Evolutionary conservation across 192 early-diverging fungal species (phyloP), one percentile per base, ranked within the genome.

Genomic region (Gonapodya sp.): DNA sequence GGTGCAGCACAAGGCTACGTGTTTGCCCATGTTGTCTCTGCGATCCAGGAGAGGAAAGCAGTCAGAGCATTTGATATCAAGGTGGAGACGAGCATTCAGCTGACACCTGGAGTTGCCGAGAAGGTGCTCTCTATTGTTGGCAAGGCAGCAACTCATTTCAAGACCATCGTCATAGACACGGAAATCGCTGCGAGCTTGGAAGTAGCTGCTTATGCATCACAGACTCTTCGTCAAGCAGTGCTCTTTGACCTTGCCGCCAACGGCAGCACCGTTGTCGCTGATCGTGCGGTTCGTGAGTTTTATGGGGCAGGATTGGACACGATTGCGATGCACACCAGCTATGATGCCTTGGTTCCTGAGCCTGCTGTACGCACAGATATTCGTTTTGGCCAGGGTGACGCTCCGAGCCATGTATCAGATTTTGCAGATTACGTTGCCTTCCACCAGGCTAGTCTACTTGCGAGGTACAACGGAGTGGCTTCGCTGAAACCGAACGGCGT

Each of bases 351-450:
- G 35, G 87, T 86, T 34, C 87, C 92, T 79, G 89, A 88, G 32
- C 91, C 92, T 30, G 85, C 89, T 35, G 84, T 89, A 36, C 83
- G 85, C 73, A 89, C 92, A 31, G 90, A 89, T 72, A 73, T 95
- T 31, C 85, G 90, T 18, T 92, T 89, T 81, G 83, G 88, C 37
- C 84, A 84, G 18, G 83, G 79, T 35, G 79, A 81, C 30, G 81
- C 83, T 74, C 81, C 82, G 2, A 73, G 77, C 31, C 82, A 82
- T 36, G 82, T 87, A 8, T 80, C 89, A 36, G 79, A 82, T 0
- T 73, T 83, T 36, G 92, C 91, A 1, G 84, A 89, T 78, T 93
- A 89, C 80, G 88, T 92, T 16, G 84, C 83, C 1, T 87, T 94
- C 35, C 92, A 96, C 80, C 88, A 93, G 82, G 37, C 89, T 8